phyloP scores from a whole-genome alignment of 805 yeast genomes.

The Ogataea salicorniae region DNA sequence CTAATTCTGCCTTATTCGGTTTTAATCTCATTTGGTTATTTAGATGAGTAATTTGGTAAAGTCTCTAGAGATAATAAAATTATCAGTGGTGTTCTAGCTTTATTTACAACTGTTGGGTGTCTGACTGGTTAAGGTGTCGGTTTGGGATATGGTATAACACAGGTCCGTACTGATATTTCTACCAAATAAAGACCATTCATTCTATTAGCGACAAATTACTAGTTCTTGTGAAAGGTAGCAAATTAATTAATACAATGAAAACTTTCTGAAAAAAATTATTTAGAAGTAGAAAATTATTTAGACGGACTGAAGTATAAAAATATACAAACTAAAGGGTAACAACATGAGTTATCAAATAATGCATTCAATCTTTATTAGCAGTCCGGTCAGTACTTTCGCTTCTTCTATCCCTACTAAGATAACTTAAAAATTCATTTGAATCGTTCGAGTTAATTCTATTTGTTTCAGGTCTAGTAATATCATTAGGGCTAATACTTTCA shows the following conservation, averaged over 20 bases:
- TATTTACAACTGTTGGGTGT: slow-evolving; percentile 12
- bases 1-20: slow-evolving; percentile 29
- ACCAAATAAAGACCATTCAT: too few species aligned
- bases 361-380: too few species aligned
- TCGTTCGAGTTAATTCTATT: slow-evolving; percentile 17
- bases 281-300: too few species aligned
- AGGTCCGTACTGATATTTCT: neutral
- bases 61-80: slow-evolving; percentile 20
- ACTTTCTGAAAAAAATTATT: too few species aligned
- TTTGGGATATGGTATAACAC: slow-evolving; percentile 22
- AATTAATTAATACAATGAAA: too few species aligned
- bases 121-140: slow-evolving; percentile 24
- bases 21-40: slow-evolving; percentile 22
- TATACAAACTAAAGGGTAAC: too few species aligned
- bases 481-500: neutral
- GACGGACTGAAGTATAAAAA: too few species aligned
- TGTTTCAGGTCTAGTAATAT: slow-evolving; percentile 8
- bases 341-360: too few species aligned
- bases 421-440: slow-evolving; percentile 14
- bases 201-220: too few species aligned
- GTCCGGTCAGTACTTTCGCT: slow-evolving; percentile 6
- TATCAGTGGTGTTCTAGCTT: slow-evolving; percentile 17
- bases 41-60: slow-evolving; percentile 23
- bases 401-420: slow-evolving; percentile 10
- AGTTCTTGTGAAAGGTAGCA: too few species aligned